Percentiles rank a stretch among this genome's conserved stretches.
Conservation (phyloP, 192 early-diverging fungal genomes). For the Phycomyces nitens region DNA sequence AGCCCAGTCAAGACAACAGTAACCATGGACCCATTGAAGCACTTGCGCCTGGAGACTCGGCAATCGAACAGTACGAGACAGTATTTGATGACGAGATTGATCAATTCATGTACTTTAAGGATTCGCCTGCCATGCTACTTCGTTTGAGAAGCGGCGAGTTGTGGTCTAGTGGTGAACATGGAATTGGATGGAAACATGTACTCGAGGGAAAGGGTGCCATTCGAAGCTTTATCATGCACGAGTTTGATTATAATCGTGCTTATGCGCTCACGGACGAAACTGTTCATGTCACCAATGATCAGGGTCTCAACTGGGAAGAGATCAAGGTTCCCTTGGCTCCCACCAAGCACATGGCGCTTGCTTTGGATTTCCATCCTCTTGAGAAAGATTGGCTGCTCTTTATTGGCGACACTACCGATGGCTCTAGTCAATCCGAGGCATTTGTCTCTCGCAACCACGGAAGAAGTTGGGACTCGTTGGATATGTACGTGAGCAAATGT, state of each 20-base stretch:
- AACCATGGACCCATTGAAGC: constrained; percentile 28
- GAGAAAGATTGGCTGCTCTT: constrained; percentile 87
- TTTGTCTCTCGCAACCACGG: constrained; percentile 73
- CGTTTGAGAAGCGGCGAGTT: constrained; percentile 57
- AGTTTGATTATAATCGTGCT: constrained; percentile 60
- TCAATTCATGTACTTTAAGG: constrained; percentile 63
- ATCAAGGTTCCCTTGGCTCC: constrained; percentile 53
- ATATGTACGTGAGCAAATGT: constrained; percentile 70
- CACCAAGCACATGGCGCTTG: constrained; percentile 57
- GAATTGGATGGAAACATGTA: constrained; percentile 63
- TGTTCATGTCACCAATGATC: constrained; percentile 55
- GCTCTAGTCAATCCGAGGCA: constrained; percentile 66
- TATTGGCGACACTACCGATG: constrained; percentile 56
- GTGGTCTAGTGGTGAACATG: constrained; percentile 72
- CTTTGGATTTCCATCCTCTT: constrained; percentile 87
- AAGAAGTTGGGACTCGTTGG: constrained; percentile 52
- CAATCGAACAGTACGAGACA: constrained; percentile 13
- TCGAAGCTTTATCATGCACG: constrained; percentile 64
- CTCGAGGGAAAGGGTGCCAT: constrained; percentile 48
- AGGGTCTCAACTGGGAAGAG: constrained; percentile 42
- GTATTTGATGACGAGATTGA: constrained; percentile 48
- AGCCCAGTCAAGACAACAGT: background rate
- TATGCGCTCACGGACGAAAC: constrained; percentile 58
- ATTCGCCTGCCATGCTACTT: constrained; percentile 59
- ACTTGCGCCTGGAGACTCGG: constrained; percentile 26